Evolutionary conservation across 2,329 filamentous ascomycete genomes (phyloP).

Genomic region (Trichoderma sp.): DNA sequence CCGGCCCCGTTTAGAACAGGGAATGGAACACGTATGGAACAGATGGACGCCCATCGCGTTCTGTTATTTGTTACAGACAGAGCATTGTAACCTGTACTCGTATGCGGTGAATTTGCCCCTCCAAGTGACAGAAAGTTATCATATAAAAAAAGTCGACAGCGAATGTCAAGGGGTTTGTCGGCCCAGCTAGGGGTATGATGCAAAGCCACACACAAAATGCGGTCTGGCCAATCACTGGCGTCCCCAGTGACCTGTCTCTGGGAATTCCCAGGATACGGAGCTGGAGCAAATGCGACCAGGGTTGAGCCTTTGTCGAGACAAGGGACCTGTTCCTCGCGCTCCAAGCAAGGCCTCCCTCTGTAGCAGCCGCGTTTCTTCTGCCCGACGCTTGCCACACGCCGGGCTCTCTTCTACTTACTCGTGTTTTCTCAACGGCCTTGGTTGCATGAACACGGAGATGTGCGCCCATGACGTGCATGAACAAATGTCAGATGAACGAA

Average conservation of each 20-base stretch:
- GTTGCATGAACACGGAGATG: constrained; percentile 19
- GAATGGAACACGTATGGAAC: constrained; percentile 9
- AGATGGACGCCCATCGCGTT: not conserved
- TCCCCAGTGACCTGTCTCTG: constrained; percentile 32
- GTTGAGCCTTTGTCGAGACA: not conserved
- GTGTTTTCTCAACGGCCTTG: not conserved
- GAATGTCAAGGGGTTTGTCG: not conserved
- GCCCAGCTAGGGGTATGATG: constrained; percentile 7
- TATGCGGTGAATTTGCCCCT: not conserved
- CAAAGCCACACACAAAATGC: not conserved
- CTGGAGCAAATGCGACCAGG: constrained; percentile 26
- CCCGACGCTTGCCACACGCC: not conserved
- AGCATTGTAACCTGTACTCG: not conserved
- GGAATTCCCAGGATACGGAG: constrained; percentile 32
- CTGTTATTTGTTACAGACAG: not conserved
- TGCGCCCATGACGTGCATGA: constrained; percentile 11
- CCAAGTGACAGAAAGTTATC: not conserved
- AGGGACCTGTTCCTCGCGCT: not conserved
- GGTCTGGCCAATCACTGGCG: constrained; percentile 31
- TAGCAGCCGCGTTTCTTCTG: not conserved
- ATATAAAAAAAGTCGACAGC: not conserved
- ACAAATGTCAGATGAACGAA: constrained; percentile 6
- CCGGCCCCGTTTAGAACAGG: not conserved
- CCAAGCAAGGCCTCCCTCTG: not conserved
- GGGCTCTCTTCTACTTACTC: not conserved